These are phyloP conservation scores for Pterula multifida DNA, from an alignment of 1,284 basidiomycete species.

Conservation along the genomic window DNA sequence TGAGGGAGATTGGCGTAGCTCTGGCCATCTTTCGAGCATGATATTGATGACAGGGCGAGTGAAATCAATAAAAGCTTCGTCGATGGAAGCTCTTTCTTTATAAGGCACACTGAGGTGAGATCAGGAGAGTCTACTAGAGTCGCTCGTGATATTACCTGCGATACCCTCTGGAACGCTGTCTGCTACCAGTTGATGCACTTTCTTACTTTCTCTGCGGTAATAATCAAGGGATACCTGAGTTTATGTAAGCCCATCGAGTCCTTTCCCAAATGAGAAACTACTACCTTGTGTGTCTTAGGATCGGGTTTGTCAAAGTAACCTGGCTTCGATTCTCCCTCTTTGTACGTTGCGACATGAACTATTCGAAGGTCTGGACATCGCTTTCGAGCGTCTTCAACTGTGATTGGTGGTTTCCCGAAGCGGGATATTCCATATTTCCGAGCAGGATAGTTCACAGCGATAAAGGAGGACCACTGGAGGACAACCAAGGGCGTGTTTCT, in stretches of 20 bases:
- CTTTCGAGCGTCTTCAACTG: constrained; percentile 70
- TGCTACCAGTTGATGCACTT: constrained; percentile 82
- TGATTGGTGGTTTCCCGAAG: constrained; percentile 56
- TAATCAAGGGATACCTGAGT: constrained; percentile 80
- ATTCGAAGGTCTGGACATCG: constrained; percentile 78
- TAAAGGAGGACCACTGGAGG: constrained; percentile 83
- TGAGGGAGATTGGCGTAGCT: constrained; percentile 62
- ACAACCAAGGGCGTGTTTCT: constrained; percentile 73
- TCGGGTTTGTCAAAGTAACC: constrained; percentile 85
- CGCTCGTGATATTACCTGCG: constrained; percentile 34
- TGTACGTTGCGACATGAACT: constrained; percentile 92
- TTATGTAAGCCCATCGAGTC: constrained; percentile 7
- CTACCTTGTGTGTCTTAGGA: constrained; percentile 87
- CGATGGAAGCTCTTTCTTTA: constrained; percentile 74
- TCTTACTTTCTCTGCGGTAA: constrained; percentile 84
- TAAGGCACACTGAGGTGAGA: constrained; percentile 4
- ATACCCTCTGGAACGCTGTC: constrained; percentile 63
- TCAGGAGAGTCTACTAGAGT: neutral
- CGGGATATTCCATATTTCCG: constrained; percentile 50
- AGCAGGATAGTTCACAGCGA: constrained; percentile 95
- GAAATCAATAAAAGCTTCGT: constrained; percentile 86
- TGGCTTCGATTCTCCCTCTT: constrained; percentile 79
- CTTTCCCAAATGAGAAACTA: constrained; percentile 7
- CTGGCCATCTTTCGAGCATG: constrained; percentile 64
- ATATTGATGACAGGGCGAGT: constrained; percentile 65